phyloP scores from a whole-genome alignment of 148 eudicot species.

The Selenicereus undatus region DNA sequence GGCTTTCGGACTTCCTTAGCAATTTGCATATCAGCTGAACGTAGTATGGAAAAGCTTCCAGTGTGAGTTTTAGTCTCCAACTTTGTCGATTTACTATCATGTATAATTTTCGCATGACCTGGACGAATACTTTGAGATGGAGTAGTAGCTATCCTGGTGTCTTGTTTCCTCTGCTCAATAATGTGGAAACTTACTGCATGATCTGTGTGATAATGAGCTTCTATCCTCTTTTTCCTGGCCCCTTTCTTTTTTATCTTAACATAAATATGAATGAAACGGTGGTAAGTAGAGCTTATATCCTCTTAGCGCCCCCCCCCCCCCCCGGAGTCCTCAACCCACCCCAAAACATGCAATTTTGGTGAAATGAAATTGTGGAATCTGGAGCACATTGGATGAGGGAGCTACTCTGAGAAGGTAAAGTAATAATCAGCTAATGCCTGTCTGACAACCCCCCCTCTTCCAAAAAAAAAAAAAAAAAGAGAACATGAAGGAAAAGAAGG shows the following conservation, averaged over 20 bases:
- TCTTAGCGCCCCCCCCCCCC: too few species aligned
- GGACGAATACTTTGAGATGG: not conserved
- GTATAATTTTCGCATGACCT: not conserved
- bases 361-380: not conserved
- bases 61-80: constrained; percentile 27
- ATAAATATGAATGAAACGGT: too few species aligned
- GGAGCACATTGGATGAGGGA: not conserved
- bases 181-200: not conserved
- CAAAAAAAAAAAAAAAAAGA: too few species aligned
- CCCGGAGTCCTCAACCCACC: too few species aligned
- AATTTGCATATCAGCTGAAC: constrained; percentile 51
- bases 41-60: constrained; percentile 21
- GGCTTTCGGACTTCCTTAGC: constrained; percentile 65
- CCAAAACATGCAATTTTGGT: too few species aligned
- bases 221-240: too few species aligned
- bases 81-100: not conserved
- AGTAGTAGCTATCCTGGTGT: not conserved
- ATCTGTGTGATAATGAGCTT: not conserved
- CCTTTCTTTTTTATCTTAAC: too few species aligned
- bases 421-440: too few species aligned
- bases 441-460: too few species aligned
- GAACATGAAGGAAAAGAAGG: too few species aligned
- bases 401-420: not conserved
- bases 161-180: not conserved
- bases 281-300: too few species aligned